These are phyloP conservation scores for Sphaceloma murrayae DNA, from an alignment of 2,329 filamentous ascomycete species.

Conservation along the genomic window DNA sequence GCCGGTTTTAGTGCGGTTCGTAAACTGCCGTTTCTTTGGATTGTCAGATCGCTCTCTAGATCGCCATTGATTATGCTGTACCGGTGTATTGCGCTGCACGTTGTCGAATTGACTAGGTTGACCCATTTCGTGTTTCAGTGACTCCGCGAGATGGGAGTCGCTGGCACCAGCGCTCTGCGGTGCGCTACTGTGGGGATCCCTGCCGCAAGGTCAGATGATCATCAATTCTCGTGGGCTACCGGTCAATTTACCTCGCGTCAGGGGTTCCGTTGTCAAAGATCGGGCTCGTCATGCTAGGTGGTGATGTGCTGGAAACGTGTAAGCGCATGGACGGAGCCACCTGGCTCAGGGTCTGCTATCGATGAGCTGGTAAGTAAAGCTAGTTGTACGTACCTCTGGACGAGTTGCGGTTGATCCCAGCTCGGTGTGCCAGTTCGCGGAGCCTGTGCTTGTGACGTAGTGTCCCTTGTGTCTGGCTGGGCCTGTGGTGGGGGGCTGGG, in stretches of 20 bases:
- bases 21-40: constrained; percentile 10
- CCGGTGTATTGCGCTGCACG: not conserved
- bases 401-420: no score
- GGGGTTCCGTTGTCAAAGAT: no score
- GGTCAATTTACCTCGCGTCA: no score
- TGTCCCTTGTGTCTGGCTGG: not conserved
- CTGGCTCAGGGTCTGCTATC: no score
- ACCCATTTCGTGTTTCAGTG: constrained; percentile 7
- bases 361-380: no score
- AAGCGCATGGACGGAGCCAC: no score
- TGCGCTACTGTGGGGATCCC: not conserved
- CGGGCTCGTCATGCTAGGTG: no score
- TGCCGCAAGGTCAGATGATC: not conserved
- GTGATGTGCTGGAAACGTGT: no score
- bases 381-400: no score
- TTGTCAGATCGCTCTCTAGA: not conserved
- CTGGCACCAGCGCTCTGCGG: not conserved
- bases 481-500: constrained; percentile 2
- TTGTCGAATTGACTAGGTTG: not conserved
- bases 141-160: constrained; percentile 8
- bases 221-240: no score
- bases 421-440: no score
- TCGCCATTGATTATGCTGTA: not conserved
- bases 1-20: constrained; percentile 14
- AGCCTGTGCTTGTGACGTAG: not conserved